Evolutionary conservation across 306 rosid species (phyloP).

Genomic region (Quercus ilex): DNA sequence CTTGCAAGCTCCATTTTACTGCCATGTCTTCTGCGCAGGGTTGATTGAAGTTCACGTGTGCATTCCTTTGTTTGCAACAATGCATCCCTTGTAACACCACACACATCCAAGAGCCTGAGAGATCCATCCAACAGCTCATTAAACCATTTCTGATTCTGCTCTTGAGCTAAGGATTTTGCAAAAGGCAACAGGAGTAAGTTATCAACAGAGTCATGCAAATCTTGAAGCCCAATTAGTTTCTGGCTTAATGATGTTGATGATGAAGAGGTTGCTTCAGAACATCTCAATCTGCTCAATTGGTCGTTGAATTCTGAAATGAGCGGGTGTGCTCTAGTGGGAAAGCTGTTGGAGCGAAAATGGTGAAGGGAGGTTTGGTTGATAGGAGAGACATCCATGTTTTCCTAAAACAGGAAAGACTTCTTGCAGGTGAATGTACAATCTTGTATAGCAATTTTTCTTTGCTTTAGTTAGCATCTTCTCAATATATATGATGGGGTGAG

Average conservation of each 20-base stretch:
- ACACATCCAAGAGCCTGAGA: slow-evolving; percentile 40
- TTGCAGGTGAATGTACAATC: too few relatives aligned
- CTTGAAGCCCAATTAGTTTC: slow-evolving; percentile 13
- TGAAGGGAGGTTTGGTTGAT: slow-evolving; percentile 8
- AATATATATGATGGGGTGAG: too few relatives aligned
- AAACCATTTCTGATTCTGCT: slow-evolving; percentile 26
- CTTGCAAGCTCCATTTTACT: slow-evolving; percentile 40
- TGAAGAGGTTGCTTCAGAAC: slow-evolving; percentile 15
- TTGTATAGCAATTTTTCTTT: too few relatives aligned
- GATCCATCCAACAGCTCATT: slow-evolving; percentile 50
- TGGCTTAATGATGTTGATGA: slow-evolving; percentile 8
- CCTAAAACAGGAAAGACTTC: neutral
- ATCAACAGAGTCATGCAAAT: slow-evolving; percentile 4
- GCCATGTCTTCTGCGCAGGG: slow-evolving; percentile 42
- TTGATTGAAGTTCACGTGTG: slow-evolving; percentile 40
- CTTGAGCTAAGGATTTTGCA: neutral
- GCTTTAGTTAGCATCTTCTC: too few relatives aligned
- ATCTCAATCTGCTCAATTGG: slow-evolving; percentile 16
- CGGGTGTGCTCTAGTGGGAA: slow-evolving; percentile 22
- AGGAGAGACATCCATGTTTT: neutral
- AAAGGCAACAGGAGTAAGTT: slow-evolving; percentile 13
- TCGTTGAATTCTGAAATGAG: slow-evolving; percentile 11
- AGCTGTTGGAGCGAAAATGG: slow-evolving; percentile 19
- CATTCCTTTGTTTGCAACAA: slow-evolving; percentile 49
- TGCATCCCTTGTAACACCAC: slow-evolving; percentile 36